Conservation (phyloP, 257 asterid species). For the Penstemon eatonii region DNA sequence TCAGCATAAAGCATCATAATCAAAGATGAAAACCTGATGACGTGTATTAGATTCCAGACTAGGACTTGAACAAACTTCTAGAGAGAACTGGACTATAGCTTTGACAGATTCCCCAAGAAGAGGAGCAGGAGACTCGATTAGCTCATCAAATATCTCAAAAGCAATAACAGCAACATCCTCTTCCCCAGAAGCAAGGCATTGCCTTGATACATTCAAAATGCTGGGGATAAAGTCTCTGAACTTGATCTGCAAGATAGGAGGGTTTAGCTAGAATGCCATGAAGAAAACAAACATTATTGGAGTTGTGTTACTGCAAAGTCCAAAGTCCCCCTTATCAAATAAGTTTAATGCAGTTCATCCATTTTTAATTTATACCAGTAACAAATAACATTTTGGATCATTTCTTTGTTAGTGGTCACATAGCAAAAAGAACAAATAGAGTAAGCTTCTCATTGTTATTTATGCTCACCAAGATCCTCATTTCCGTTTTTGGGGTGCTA, state of each 20-base stretch:
- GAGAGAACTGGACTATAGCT: constrained; percentile 92
- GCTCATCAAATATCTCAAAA: constrained; percentile 97
- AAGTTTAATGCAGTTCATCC: constrained; percentile 8
- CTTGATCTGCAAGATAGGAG: constrained; percentile 57
- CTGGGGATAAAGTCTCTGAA: constrained; percentile 96
- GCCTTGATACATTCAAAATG: constrained; percentile 90
- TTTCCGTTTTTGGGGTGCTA: background rate
- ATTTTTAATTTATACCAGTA: background rate
- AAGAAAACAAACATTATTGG: constrained; percentile 8
- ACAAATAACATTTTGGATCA: constrained; percentile 11
- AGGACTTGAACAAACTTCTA: constrained; percentile 89
- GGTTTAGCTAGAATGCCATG: constrained; percentile 11
- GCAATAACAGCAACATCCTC: constrained; percentile 96
- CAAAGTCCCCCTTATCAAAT: constrained; percentile 15
- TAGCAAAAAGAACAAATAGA: background rate
- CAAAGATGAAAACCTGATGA: constrained; percentile 70
- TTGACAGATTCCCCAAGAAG: constrained; percentile 97
- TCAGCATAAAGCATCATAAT: constrained; percentile 7
- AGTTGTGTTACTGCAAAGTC: constrained; percentile 15
- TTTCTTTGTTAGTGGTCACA: background rate
- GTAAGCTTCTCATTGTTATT: background rate
- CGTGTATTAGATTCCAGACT: constrained; percentile 83
- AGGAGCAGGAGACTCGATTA: constrained; percentile 99
- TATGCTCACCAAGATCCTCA: constrained; percentile 6
- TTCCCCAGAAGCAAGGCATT: constrained; percentile 96